Base-by-base conservation (phyloP, 345 rosid genomes). In the Linum trigynum region DNA sequence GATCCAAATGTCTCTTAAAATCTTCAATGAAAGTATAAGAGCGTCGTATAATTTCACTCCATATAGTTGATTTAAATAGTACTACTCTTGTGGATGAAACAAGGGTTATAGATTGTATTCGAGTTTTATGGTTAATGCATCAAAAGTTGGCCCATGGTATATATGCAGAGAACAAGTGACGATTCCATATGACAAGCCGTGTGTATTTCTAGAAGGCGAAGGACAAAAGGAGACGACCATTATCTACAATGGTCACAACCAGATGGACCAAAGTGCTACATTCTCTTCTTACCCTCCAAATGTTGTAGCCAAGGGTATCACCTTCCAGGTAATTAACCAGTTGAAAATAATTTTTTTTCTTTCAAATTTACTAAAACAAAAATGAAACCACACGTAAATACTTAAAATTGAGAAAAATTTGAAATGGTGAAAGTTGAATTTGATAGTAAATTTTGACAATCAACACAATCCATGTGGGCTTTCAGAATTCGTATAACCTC, bases 401-500 rank as follows among this genome's bases (percentile, higher is more conserved):
- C 32, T 23, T 23, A 23, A 23, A 23, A 23, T 23, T 23, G 32
- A 23, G 32, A 23, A 23, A 23, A 23, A 23, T 23, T 23, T 23
- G 32, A 23, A 23, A 23, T 23, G 32, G 32, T 0, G 32, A 23
- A 41, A 4, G 45, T 41, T 4, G 45, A 41, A 41, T 0, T 0
- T 4, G 9, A 41, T 41, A 1, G 45, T 41, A 41, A 41, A 41
- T 4, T 41, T 41, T 8, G 32, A 23, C 32, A 23, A 4, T 45
- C 12, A 2, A 7, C 51, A 7, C 2, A 7, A 14, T 7, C 10
- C 7, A 45, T 45, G 11, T 45, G 7, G 51, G 51, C 11, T 7
- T 23, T 39, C 82, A 86, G 87, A 86, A 86, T 16, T 62, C 86
- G 14, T 79, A 71, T 63, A 81, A 84, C 61, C 75, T 58, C 51